Base-by-base conservation (phyloP, 345 rosid species). In the Gossypium raimondii region DNA sequence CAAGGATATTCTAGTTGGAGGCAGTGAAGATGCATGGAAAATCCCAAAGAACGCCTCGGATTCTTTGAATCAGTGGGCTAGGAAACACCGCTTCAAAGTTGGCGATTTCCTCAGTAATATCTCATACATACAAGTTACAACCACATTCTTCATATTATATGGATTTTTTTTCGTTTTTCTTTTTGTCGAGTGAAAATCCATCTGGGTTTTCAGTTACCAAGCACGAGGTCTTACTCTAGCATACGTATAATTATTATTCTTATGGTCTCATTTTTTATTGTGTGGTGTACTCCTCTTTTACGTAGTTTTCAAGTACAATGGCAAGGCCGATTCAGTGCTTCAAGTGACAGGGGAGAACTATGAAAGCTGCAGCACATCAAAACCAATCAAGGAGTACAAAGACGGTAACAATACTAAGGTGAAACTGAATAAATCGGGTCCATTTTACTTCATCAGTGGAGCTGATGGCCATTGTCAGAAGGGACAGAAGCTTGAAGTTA, bases 381-480 rank as follows among this genome's bases (percentile, higher is more conserved):
- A 78, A 3, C 87, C 91, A 0, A 74, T 84, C 4, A 83, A 80
- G 14, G 72, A 75, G 24, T 76, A 78, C 78, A 81, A 78, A 7
- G 87, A 88, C 11, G 88, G 90, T 7, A 16, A 81, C 10, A n/a
- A 80, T 67, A 85, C 88, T n/a, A 82, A 77, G 79, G 60, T 87
- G 22, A 67, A 77, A 57, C 64, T 90, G 24, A 82, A 81, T 12
- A 71, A 63, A 9, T 75, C 87, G 2, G 96, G 93, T 4, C 69
- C 87, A 7, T 78, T 76, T 59, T 89, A 76, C 81, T 90, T 89
- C 85, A 87, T 90, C 18, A 90, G 90, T 59, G 96, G 96, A 53
- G 83, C 84, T 24, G 57, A 78, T 11, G 87, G 85, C 0, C 81
- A 77, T 51, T 87, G 93, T 63, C 74, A 52, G 65, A 86, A 85